Evolutionary conservation across 2,329 filamentous ascomycete species (phyloP).

Genomic region (Ophiostoma ulmi): DNA sequence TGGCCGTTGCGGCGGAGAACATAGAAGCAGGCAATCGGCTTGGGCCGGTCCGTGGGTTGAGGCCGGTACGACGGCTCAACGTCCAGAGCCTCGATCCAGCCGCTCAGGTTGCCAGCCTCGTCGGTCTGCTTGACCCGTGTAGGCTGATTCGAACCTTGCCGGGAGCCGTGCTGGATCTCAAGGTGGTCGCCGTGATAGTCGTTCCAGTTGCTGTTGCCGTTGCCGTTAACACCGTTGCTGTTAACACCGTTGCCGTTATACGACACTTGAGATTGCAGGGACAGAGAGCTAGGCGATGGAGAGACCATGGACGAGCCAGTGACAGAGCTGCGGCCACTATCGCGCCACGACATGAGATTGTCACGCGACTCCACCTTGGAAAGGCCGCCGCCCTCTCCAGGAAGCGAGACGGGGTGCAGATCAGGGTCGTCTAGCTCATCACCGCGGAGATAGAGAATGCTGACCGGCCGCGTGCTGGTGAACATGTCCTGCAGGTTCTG

Average conservation of each 20-base stretch:
- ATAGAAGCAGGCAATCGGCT: conserved; percentile 84
- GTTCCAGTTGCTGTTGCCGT: conserved; percentile 18
- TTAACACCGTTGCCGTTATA: conserved; percentile 38
- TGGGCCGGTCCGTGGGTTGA: conserved; percentile 62
- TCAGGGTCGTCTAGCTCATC: conserved; percentile 77
- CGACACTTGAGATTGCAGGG: conserved; percentile 54
- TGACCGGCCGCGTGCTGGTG: conserved; percentile 72
- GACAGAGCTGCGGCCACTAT: conserved; percentile 53
- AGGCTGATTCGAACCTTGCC: conserved; percentile 49
- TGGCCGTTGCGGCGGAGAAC: conserved; percentile 50
- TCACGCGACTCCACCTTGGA: conserved; percentile 49
- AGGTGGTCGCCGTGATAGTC: conserved; percentile 24
- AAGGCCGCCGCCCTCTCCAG: conserved; percentile 63
- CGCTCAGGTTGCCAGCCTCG: conserved; percentile 61
- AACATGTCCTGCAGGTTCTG: conserved; percentile 83
- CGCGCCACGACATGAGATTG: conserved; percentile 44
- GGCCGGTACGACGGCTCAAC: conserved; percentile 84
- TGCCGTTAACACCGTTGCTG: conserved; percentile 5
- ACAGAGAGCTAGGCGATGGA: conserved; percentile 61
- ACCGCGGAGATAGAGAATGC: conserved; percentile 70
- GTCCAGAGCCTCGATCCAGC: conserved; percentile 86
- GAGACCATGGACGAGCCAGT: conserved; percentile 59
- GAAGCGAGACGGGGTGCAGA: conserved; percentile 66
- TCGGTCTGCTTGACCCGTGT: conserved; percentile 51
- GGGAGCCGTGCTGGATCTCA: conserved; percentile 38